Conservation (phyloP, 768 basidiomycete genomes). For the Chiua virens region DNA sequence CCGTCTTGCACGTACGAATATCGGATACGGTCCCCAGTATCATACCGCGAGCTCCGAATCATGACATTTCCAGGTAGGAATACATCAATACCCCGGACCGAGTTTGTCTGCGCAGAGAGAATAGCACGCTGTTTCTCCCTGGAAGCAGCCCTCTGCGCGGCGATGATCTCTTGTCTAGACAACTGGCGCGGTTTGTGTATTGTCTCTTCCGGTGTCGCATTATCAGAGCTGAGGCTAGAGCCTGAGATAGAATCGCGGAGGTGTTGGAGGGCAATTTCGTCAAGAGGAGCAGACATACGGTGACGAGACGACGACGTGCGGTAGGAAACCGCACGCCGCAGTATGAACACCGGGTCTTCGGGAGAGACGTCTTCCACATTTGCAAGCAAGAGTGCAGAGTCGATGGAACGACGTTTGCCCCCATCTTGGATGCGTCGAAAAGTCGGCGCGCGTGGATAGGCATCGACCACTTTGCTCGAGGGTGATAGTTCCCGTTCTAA, state of each 20-base stretch:
- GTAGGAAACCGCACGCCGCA: constrained; percentile 80
- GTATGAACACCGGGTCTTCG: constrained; percentile 87
- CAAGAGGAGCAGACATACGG: constrained; percentile 73
- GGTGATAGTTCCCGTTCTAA: constrained; percentile 78
- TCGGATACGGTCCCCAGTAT: constrained; percentile 70
- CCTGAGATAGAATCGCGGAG: constrained; percentile 60
- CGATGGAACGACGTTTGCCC: constrained; percentile 83
- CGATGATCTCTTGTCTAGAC: constrained; percentile 88
- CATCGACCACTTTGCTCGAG: constrained; percentile 82
- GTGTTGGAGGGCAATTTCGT: constrained; percentile 79
- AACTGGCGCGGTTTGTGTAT: constrained; percentile 35
- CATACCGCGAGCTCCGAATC: constrained; percentile 79
- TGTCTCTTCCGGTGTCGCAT: constrained; percentile 30
- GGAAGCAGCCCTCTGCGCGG: constrained; percentile 84
- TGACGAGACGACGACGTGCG: constrained; percentile 68
- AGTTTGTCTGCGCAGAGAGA: constrained; percentile 82
- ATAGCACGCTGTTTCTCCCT: constrained; percentile 86
- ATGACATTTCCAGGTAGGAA: constrained; percentile 81
- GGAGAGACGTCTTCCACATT: constrained; percentile 70
- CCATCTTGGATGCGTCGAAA: constrained; percentile 58
- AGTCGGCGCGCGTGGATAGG: constrained; percentile 72
- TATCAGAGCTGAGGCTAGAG: constrained; percentile 58
- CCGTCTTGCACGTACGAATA: constrained; percentile 97
- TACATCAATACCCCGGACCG: constrained; percentile 86
- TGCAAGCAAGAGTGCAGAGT: constrained; percentile 72